Percentiles rank a stretch among this genome's conserved stretches.
Conservation (phyloP, 441 rosid species). For the Pelargonium australe region DNA sequence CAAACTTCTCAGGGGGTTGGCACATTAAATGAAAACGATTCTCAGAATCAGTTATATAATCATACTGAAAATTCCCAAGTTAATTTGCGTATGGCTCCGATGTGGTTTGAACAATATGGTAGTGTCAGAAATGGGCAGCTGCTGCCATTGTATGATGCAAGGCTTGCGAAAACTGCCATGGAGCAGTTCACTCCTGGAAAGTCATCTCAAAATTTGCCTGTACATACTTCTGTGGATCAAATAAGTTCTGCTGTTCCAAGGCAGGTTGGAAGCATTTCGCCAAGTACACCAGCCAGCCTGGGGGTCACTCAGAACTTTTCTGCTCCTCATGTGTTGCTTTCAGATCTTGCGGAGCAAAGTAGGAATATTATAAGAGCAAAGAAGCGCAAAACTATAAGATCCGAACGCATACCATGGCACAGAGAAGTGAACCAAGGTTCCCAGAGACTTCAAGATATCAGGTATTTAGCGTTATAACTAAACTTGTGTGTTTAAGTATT, state of each 20-base stretch:
- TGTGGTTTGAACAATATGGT: conserved; percentile 72
- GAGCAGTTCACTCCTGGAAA: conserved; percentile 33
- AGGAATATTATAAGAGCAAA: conserved; percentile 31
- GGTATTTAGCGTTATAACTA: conserved; percentile 34
- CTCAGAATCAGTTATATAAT: conserved; percentile 27
- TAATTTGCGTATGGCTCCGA: conserved; percentile 66
- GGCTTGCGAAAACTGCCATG: conserved; percentile 27
- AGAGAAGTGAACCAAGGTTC: conserved; percentile 45
- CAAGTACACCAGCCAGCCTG: conserved; percentile 26
- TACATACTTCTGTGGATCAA: conserved; percentile 29
- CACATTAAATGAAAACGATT: conserved; percentile 30
- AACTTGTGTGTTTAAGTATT: neutral
- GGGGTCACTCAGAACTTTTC: conserved; percentile 33
- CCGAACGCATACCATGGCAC: conserved; percentile 53
- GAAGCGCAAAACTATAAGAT: conserved; percentile 47
- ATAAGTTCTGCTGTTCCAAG: conserved; percentile 24
- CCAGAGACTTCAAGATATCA: conserved; percentile 38
- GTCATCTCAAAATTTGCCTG: conserved; percentile 35
- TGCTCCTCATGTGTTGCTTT: conserved; percentile 30
- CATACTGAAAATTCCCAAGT: conserved; percentile 40
- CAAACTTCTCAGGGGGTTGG: conserved; percentile 29
- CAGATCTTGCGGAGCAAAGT: conserved; percentile 25
- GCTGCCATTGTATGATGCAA: conserved; percentile 36
- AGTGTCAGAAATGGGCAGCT: conserved; percentile 56
- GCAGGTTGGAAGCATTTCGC: conserved; percentile 26